phyloP scores from a whole-genome alignment of 768 basidiomycete species.

The Tulasnella sp. region DNA sequence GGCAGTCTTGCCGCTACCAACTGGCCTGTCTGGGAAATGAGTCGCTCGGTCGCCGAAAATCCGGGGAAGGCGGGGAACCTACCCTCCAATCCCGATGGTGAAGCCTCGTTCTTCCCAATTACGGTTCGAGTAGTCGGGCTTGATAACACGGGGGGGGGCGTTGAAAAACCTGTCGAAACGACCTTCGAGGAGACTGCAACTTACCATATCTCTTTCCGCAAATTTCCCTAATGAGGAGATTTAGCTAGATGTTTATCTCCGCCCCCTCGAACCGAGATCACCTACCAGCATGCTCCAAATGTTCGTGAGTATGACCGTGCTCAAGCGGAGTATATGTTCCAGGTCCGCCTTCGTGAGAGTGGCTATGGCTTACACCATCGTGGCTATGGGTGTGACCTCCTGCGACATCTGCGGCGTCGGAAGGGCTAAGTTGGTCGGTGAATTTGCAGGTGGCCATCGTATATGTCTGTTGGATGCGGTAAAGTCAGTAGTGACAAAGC shows the following conservation, averaged over 20 bases:
- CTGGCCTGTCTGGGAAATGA: conserved; percentile 55
- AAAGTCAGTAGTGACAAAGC: not conserved
- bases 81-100: conserved; percentile 98
- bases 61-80: conserved; percentile 34
- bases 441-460: conserved; percentile 37
- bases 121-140: conserved; percentile 73
- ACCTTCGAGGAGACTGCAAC: not conserved
- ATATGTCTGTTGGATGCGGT: not conserved
- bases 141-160: not conserved
- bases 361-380: conserved; percentile 40
- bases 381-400: conserved; percentile 49
- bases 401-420: conserved; percentile 25
- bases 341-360: conserved; percentile 51
- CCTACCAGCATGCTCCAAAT: conserved; percentile 80
- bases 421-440: conserved; percentile 37
- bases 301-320: conserved; percentile 94
- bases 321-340: conserved; percentile 48
- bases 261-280: conserved; percentile 29
- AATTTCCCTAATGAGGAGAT: conserved; percentile 66
- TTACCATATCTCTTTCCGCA: conserved; percentile 71
- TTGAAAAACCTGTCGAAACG: too few species aligned
- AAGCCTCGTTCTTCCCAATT: conserved; percentile 93
- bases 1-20: conserved; percentile 98
- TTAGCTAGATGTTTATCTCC: not conserved
- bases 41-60: not conserved